Conservation (phyloP, 2,329 filamentous ascomycete genomes). For the Stemphylium beticola region DNA sequence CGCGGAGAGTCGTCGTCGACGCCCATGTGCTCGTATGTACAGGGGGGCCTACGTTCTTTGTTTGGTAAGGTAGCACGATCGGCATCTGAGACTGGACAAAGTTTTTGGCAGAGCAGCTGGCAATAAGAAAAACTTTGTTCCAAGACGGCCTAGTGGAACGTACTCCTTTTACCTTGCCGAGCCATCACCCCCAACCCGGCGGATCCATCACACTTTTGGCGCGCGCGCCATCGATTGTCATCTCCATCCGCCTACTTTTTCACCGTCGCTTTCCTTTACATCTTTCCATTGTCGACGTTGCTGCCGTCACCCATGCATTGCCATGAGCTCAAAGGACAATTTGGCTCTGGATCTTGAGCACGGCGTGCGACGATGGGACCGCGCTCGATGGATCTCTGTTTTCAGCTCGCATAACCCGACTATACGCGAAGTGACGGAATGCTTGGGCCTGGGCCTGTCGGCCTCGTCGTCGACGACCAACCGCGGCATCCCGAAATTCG, state of each 20-base stretch:
- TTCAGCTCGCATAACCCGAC: constrained; percentile 48
- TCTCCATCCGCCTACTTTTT: constrained; percentile 24
- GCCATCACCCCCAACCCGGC: constrained; percentile 24
- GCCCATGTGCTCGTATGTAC: constrained; percentile 1
- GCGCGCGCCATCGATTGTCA: constrained; percentile 26
- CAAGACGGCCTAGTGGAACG: constrained; percentile 34
- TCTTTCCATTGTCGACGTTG: background rate
- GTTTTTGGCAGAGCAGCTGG: constrained; percentile 26
- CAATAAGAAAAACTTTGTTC: constrained; percentile 36
- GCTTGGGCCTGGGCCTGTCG: constrained; percentile 43
- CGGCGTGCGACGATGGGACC: constrained; percentile 44
- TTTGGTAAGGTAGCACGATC: constrained; percentile 25
- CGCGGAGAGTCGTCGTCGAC: background rate
- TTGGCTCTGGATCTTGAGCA: constrained; percentile 39
- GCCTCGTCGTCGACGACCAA: constrained; percentile 46
- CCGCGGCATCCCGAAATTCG: constrained; percentile 48
- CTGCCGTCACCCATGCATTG: constrained; percentile 27
- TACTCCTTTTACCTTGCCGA: constrained; percentile 40
- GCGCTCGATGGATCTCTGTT: constrained; percentile 44
- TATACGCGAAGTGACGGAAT: constrained; percentile 48
- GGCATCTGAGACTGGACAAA: constrained; percentile 34
- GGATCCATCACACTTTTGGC: constrained; percentile 25
- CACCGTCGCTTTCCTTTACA: constrained; percentile 11
- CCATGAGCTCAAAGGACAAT: constrained; percentile 43
- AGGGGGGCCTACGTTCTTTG: constrained; percentile 14